Evolutionary conservation across 1,139 yeast species (phyloP), one percentile per base, ranked within the genome.

Genomic region (Wickerhamiella pararugosa): DNA sequence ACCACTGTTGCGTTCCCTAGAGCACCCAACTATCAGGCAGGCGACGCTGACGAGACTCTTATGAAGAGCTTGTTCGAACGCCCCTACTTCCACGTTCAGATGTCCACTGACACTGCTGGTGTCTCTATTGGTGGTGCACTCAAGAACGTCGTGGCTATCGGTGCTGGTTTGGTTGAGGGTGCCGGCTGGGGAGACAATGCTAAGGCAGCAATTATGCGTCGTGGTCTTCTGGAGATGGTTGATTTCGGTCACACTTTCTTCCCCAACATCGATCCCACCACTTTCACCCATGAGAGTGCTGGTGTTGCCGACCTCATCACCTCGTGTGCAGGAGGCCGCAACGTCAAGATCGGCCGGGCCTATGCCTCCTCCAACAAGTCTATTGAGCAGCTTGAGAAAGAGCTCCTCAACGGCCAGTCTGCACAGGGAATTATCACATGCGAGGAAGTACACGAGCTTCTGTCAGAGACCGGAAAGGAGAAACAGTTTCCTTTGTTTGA

Each of bases 111-210:
- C 60, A 90, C 86, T 45, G 90, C 90, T 28, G 97, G 97, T 58
- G 87, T 86, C 45, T 81, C 94, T 11, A 73, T 87, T 51, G 93
- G 94, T 35, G 97, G 96, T 55, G 97, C 97, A 5, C 71, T 87
- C 61, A 87, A 87, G 67, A 87, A 87, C 64, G 86, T 87, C 33
- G 83, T 86, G 51, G 96, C 96, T 42, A 70, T 83, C 56, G 86
- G 92, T 45, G 94, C 92, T 45, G 97, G 96, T 43, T 81, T 86
- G 59, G 95, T 86, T 48, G 94, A 83, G 64, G 96, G 96, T 53
- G 72, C 80, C 48, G 94, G 94, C 45, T 87, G 97, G 96, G 97
- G 97, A 61, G 94, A 84, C 66, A 87, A 87, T 59, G 95, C 97
- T 52, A 83, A 86, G 64, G 81, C 95, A 41, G 96, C 96, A 40